Base-by-base conservation (phyloP, 2,329 filamentous ascomycete genomes). In the Fusarium multiceps region DNA sequence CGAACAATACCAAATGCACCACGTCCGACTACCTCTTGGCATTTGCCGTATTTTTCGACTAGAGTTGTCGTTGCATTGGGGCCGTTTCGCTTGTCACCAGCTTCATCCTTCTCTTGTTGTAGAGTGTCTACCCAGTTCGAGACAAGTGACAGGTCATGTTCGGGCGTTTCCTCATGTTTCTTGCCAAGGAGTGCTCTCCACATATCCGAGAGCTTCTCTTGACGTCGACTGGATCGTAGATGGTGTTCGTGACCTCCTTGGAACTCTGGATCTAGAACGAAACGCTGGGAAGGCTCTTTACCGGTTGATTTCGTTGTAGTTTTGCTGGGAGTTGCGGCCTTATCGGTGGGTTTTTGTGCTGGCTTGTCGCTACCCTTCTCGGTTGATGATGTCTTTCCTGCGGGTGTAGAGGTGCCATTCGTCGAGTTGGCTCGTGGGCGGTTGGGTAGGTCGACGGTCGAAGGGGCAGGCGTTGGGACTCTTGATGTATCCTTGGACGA, bases 41-140 rank as follows among this genome's bases (percentile, higher is more conserved):
- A 98, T 82, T 98, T 98, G 74, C 96, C 96, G 78, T 99, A 99
- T 79, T 98, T 98, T 77, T 98, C 93, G 3, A 96, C 93, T 50
- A 99, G 84, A 1, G 94, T 94, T 6, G 79, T 76, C 21, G 89
- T 89, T 18, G 92, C 86, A 76, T 91, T 92, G 9, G 91, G 88
- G 1, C 91, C 91, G 25, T 88, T 89, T 78, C 91, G 96, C 82
- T 91, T 93, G 74, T 97, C 93, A 41, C 87, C 88, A 64, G 93
- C 90, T 78, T 97, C 90, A 64, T 97, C 93, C 79, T 93, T 94
- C 80, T 98, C 94, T 72, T 89, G 92, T 78, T 94, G 93, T 73
- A 98, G 86, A 68, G 97, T 94, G 79, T 98, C 95, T 59, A 98
- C 94, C 95, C 95, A 98, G 74, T 89, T 94, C 28, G 94, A 96